Percentiles rank a stretch among this genome's conserved stretches.
Evolutionary conservation across 1,139 yeast genomes (phyloP).

Genomic region (Meyerozyma smithsonii): DNA sequence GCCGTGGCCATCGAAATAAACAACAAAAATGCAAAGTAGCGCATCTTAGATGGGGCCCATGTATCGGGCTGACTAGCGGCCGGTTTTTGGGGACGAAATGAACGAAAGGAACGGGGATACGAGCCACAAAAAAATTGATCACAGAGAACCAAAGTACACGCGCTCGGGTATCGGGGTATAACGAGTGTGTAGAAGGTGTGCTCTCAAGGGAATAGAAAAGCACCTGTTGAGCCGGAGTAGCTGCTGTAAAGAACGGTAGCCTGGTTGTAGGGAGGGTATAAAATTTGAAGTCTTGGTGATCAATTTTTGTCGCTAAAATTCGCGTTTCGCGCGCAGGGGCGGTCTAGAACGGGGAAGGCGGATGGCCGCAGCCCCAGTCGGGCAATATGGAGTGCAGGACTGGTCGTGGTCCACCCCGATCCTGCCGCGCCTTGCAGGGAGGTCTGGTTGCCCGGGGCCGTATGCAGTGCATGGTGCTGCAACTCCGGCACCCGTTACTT

Average conservation of each 20-base stretch:
- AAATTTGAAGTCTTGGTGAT: neutral
- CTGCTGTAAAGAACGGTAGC: neutral
- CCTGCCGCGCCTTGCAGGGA: no score
- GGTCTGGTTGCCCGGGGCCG: no score
- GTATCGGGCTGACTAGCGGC: neutral
- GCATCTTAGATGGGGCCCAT: neutral
- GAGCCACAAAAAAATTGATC: no score
- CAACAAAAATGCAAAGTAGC: neutral
- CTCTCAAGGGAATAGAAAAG: neutral
- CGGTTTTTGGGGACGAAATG: no score
- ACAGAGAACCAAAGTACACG: no score
- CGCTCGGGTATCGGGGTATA: neutral
- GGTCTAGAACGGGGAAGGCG: conserved; percentile 1
- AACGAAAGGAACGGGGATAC: neutral
- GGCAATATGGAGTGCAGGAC: neutral
- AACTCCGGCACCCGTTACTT: neutral
- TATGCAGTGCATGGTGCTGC: neutral
- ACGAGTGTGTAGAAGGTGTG: neutral
- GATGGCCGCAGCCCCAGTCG: neutral
- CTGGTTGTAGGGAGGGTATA: neutral
- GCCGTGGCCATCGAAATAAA: conserved; percentile 1
- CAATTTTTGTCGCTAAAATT: neutral
- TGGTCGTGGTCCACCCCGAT: no score
- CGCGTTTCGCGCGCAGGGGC: conserved; percentile 3
- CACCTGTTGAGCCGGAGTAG: neutral